Base-by-base conservation (phyloP, 192 early-diverging fungal genomes). In the Pilaira anomala region DNA sequence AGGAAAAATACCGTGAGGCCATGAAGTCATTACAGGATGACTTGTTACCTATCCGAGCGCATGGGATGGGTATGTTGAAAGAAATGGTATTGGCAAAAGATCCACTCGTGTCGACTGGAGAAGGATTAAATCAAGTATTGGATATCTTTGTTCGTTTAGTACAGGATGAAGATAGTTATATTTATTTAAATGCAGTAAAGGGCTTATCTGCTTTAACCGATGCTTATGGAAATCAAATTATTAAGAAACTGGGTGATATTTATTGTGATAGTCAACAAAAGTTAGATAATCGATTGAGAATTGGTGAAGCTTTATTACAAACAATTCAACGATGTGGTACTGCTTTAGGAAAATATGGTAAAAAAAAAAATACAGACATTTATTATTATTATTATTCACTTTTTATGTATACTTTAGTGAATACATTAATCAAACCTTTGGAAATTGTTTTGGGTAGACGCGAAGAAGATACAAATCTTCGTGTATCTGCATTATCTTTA, bases 151-250 rank as follows among this genome's bases (percentile, higher is more conserved):
- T 94, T 2, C 83, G 92, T 42, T 80, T 88, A 75, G 64, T 92
- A 4, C 75, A 84, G 45, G 83, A 91, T 48, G 80, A 86, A 9
- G 96, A 98, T 55, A 91, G 91, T 66, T 98, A 91, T 68, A 86
- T 96, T 29, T 94, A 98, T 61, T 80, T 98, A 30, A 96, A 96
- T 74, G 93, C 94, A 7, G 83, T 98, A 58, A 90, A 91, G 58
- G 92, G 93, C 2, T 78, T 95, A 9, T 78, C 90, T 4, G 80
- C 93, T 1, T 68, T 96, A 24, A 88, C 92, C 0, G 96, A 98
- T 66, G 78, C 81, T 16, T 86, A 94, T 59, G 91, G 91, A 13
- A 69, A 79, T 30, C 66, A 71, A 40, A 89, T 90, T 53, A 79
- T 98, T 46, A 66, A 67, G 24, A 82, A 80, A 52, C 79, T 98